Conservation (phyloP, 2,329 filamentous ascomycete genomes). For the Neofusicoccum umdonicola region DNA sequence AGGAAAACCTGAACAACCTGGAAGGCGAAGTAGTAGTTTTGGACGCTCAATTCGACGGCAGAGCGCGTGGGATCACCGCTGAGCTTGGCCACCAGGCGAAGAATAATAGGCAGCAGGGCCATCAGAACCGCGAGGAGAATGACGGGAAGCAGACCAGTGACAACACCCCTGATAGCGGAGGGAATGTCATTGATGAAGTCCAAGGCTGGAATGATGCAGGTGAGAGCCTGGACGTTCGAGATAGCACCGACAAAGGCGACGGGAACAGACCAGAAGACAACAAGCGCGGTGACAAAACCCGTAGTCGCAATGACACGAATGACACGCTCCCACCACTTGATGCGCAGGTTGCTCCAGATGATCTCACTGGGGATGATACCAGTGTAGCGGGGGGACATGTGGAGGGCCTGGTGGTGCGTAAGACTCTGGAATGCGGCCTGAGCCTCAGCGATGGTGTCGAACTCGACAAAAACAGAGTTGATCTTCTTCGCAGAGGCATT, state of each 20-base stretch:
- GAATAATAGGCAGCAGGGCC: constrained; percentile 75
- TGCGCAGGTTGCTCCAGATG: constrained; percentile 80
- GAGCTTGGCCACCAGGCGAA: constrained; percentile 65
- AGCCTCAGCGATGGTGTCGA: constrained; percentile 75
- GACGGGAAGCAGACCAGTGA: constrained; percentile 80
- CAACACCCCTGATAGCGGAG: constrained; percentile 68
- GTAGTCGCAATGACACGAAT: constrained; percentile 67
- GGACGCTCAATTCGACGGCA: constrained; percentile 80
- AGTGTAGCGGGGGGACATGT: constrained; percentile 82
- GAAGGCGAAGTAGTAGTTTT: constrained; percentile 89
- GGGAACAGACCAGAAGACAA: constrained; percentile 83
- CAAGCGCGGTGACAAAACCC: constrained; percentile 70
- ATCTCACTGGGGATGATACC: constrained; percentile 80
- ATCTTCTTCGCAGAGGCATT: background rate
- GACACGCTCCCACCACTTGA: constrained; percentile 84
- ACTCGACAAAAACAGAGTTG: constrained; percentile 82
- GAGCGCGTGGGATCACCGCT: constrained; percentile 78
- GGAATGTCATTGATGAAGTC: constrained; percentile 73
- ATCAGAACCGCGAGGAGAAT: constrained; percentile 79
- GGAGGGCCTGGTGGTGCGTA: constrained; percentile 80
- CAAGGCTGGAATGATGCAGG: constrained; percentile 64
- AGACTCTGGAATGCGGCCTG: constrained; percentile 85
- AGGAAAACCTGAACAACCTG: constrained; percentile 91
- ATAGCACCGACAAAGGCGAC: constrained; percentile 79
- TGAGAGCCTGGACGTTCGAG: constrained; percentile 76